Evolutionary conservation across 441 rosid genomes (phyloP).

Genomic region (Adansonia gregorii): DNA sequence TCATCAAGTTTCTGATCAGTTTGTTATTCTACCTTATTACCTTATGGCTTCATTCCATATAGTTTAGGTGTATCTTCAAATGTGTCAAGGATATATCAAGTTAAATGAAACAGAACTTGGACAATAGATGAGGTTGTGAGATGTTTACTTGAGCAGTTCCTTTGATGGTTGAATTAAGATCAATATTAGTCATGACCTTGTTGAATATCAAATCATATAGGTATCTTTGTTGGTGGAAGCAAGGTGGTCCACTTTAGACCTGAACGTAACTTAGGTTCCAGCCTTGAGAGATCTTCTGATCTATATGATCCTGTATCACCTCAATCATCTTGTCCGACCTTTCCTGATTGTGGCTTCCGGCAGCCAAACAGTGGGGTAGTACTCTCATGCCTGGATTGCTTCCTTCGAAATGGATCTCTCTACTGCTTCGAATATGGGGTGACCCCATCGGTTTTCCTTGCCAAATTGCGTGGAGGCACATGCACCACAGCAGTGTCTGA

Average conservation of each 20-base stretch:
- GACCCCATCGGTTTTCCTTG: conserved; percentile 69
- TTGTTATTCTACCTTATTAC: conserved; percentile 16
- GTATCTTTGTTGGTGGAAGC: conserved; percentile 94
- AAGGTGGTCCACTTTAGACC: conserved; percentile 96
- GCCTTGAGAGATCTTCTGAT: conserved; percentile 46
- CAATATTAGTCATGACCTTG: not conserved
- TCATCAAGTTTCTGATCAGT: not conserved
- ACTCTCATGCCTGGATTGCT: conserved; percentile 90
- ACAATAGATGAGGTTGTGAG: not conserved
- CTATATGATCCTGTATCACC: conserved; percentile 42
- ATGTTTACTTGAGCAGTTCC: not conserved
- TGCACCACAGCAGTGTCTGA: conserved; percentile 87
- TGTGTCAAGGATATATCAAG: not conserved
- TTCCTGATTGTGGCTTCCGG: conserved; percentile 97
- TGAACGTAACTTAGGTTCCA: conserved; percentile 46
- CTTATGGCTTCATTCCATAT: not conserved
- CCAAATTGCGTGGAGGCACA: conserved; percentile 92
- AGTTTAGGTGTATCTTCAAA: not conserved
- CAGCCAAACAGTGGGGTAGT: conserved; percentile 83
- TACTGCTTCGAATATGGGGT: conserved; percentile 86
- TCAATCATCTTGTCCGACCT: conserved; percentile 61
- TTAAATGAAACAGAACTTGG: not conserved
- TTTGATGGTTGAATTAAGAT: too few relatives aligned
- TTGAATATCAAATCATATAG: conserved; percentile 45
- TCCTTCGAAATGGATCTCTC: conserved; percentile 75